These are phyloP conservation scores for Umbelopsis vinacea DNA, from an alignment of 192 early-diverging fungal genomes.

Conservation along the genomic window DNA sequence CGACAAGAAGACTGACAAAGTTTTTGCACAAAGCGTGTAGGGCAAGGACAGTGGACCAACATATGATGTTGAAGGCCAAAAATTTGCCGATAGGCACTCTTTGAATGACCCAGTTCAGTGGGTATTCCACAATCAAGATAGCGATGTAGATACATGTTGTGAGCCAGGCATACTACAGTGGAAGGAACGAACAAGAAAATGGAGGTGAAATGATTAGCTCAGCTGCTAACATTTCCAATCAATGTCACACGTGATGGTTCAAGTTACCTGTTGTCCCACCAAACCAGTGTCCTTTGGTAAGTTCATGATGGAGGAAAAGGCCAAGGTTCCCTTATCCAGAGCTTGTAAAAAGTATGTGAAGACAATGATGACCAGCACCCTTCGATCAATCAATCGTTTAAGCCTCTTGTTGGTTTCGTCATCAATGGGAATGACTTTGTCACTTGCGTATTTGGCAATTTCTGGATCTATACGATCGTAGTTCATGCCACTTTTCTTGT, in stretches of 20 bases:
- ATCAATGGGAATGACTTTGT: conserved; percentile 20
- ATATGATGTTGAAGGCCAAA: conserved; percentile 15
- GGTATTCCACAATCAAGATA: conserved; percentile 25
- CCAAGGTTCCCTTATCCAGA: conserved; percentile 24
- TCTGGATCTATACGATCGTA: conserved; percentile 30
- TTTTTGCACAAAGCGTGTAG: conserved; percentile 5
- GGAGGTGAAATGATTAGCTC: neutral
- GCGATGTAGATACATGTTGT: conserved; percentile 34
- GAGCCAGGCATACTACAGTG: conserved; percentile 23
- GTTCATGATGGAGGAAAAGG: conserved; percentile 30
- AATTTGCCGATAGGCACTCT: conserved; percentile 23
- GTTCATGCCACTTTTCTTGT: conserved; percentile 19
- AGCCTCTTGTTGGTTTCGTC: conserved; percentile 25
- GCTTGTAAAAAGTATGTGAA: conserved; percentile 31
- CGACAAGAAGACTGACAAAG: neutral
- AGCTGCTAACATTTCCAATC: too few species aligned
- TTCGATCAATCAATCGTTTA: conserved; percentile 21
- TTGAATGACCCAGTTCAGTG: conserved; percentile 22
- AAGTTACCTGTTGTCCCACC: conserved; percentile 23
- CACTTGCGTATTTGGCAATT: conserved; percentile 25
- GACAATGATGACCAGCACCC: conserved; percentile 18
- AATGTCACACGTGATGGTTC: neutral
- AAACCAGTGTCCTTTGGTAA: conserved; percentile 15
- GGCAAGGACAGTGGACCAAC: conserved; percentile 10
- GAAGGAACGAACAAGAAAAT: too few species aligned